Base-by-base conservation (phyloP, 768 basidiomycete species). In the Cystobasidiopsis lactophilus region DNA sequence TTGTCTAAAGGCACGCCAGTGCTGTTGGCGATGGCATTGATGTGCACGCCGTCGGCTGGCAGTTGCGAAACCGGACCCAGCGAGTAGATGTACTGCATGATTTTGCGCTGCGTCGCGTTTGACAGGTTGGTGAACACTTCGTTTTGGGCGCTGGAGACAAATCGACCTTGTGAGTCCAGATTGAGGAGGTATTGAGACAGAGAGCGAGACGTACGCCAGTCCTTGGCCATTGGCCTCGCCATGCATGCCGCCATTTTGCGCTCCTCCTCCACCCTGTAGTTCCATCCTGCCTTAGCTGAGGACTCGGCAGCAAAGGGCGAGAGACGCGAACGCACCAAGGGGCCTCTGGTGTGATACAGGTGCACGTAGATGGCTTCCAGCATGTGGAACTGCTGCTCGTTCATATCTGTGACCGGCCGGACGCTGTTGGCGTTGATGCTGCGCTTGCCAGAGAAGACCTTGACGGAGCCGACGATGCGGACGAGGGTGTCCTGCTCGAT, bases 301-400 rank as follows among this genome's bases (percentile, higher is more conserved):
- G 21, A 13, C 19, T 30, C 16, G 38, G 27, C 24, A 31, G 26
- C 11, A 29, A n/a, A 27, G 21, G 33, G 7, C 18, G 18, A 18
- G 16, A 11, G 16, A n/a, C 26, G 16, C 45, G 19, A 33, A 40
- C 57, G 16, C 24, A 64, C 54, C 26, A 75, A 70, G 37, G 52
- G 52, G 21, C 83, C 83, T 30, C 76, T 72, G 60, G 81, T 76
- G 54, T 78, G 67, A 45, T 72, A 73, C 56, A 85, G 66, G 50
- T 73, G 77, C 13, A 80, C 76, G 23, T 74, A 73, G 58, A 88
- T 76, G 13, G 75, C 72, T 59, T 95, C 85, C 50, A 83, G 64
- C 37, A 78, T 67, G 65, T 95, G 88, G 66, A 81, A 88, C 63
- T 77, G 79, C 23, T 82, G 67, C 66, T 95, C 89, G 63, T 81